phyloP scores from a whole-genome alignment of 371 early-diverging fungal genomes.

The Circinella umbellata region DNA sequence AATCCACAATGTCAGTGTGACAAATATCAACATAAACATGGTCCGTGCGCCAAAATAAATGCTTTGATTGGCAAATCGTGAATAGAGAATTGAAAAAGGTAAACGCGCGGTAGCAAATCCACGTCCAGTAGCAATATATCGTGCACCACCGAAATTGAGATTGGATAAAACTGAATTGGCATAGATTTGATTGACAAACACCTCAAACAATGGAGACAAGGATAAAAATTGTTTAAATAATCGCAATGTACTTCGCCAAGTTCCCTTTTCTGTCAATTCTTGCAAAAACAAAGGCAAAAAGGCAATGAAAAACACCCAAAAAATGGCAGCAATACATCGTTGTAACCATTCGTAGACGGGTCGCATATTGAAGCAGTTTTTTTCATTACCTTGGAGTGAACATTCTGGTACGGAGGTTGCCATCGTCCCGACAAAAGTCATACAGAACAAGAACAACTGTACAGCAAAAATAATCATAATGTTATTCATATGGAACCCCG shows the following conservation, averaged over 20 bases:
- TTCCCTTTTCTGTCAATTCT: slow-evolving; percentile 86
- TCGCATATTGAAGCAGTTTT: slow-evolving; percentile 72
- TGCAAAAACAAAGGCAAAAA: slow-evolving; percentile 89
- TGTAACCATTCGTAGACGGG: slow-evolving; percentile 84
- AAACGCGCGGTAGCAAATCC: slow-evolving; percentile 87
- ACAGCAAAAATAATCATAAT: slow-evolving; percentile 88
- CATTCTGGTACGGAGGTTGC: slow-evolving; percentile 60
- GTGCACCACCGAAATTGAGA: slow-evolving; percentile 84
- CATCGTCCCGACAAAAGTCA: slow-evolving; percentile 79
- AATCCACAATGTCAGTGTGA: slow-evolving; percentile 74
- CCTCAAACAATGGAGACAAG: slow-evolving; percentile 87
- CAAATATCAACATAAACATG: slow-evolving; percentile 76
- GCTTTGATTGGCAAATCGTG: slow-evolving; percentile 82
- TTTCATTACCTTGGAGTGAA: slow-evolving; percentile 34
- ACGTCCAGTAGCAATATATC: slow-evolving; percentile 90
- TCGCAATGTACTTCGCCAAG: slow-evolving; percentile 72
- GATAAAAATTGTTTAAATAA: slow-evolving; percentile 84
- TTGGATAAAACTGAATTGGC: slow-evolving; percentile 82
- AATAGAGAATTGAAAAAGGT: slow-evolving; percentile 80
- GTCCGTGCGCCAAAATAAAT: slow-evolving; percentile 83
- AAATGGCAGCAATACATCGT: slow-evolving; percentile 78
- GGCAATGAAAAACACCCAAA: slow-evolving; percentile 81
- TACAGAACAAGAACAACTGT: slow-evolving; percentile 82
- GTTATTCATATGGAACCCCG: slow-evolving; percentile 93
- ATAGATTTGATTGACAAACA: slow-evolving; percentile 90